These are phyloP conservation scores for Cladosporium sp. DNA, from an alignment of 2,329 filamentous ascomycete species.

Conservation along the genomic window DNA sequence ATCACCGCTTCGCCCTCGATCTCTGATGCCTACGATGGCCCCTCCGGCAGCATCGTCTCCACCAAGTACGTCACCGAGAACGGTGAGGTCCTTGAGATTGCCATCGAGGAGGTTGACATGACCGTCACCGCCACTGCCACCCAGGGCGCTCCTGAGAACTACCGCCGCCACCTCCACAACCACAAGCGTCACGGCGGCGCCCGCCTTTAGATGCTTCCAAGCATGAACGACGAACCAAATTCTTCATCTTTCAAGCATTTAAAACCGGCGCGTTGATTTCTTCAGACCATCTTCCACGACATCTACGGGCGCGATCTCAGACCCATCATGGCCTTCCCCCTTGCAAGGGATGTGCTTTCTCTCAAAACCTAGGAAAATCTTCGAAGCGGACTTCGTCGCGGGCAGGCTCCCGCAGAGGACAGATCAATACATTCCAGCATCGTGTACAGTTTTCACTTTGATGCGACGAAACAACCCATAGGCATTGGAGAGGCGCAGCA, in stretches of 20 bases:
- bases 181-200: conserved; percentile 23
- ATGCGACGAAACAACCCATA: conserved; percentile 8
- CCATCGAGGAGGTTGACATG: conserved; percentile 41
- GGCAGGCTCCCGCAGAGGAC: conserved; percentile 4
- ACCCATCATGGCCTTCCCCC: neutral
- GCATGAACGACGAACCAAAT: conserved; percentile 1
- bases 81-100: conserved; percentile 42
- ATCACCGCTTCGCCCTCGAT: conserved; percentile 27
- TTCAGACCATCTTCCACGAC: conserved; percentile 6
- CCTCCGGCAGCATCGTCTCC: conserved; percentile 27
- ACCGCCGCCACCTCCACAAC: conserved; percentile 29
- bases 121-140: conserved; percentile 37
- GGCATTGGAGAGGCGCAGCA: conserved; percentile 8
- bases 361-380: neutral
- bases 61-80: conserved; percentile 41
- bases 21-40: conserved; percentile 12
- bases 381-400: conserved; percentile 3
- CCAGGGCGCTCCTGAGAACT: conserved; percentile 22
- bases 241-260: conserved; percentile 9
- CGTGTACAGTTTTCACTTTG: neutral
- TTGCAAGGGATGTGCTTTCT: neutral
- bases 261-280: conserved; percentile 5
- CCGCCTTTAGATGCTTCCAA: conserved; percentile 10
- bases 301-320: neutral
- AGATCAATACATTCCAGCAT: conserved; percentile 1